Evolutionary conservation across 139 green algal species (phyloP).

Genomic region (Volvox reticuliferus): DNA sequence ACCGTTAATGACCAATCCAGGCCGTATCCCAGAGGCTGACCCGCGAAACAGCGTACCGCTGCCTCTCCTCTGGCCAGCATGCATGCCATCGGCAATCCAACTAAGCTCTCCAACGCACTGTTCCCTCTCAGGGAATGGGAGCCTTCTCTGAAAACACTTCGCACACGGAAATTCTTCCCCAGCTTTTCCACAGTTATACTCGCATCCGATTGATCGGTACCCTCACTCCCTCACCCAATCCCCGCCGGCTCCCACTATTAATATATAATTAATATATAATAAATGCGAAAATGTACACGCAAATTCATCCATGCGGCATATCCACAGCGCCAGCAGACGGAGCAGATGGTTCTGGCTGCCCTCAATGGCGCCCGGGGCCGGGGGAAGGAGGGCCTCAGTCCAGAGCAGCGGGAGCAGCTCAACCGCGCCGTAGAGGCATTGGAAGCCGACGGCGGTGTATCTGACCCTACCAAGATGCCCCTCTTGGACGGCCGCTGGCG

Average conservation of each 20-base stretch:
- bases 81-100: no score
- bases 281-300: neutral
- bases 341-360: slow-evolving; percentile 29
- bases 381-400: slow-evolving; percentile 72
- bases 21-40: no score
- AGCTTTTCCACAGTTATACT: no score
- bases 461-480: slow-evolving; percentile 62
- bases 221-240: neutral
- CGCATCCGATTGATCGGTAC: no score
- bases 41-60: no score
- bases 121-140: no score
- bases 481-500: slow-evolving; percentile 81
- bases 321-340: neutral
- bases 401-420: slow-evolving; percentile 63
- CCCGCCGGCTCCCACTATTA: neutral
- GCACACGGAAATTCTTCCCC: no score
- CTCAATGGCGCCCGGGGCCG: slow-evolving; percentile 64
- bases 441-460: slow-evolving; percentile 60
- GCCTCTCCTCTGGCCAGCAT: no score
- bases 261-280: neutral
- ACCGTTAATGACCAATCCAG: no score
- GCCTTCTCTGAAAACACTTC: no score
- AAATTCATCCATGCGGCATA: neutral
- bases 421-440: slow-evolving; percentile 72
- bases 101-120: no score